These are phyloP conservation scores for Glycine tomentella DNA, from an alignment of 306 rosid species.

Conservation along the genomic window DNA sequence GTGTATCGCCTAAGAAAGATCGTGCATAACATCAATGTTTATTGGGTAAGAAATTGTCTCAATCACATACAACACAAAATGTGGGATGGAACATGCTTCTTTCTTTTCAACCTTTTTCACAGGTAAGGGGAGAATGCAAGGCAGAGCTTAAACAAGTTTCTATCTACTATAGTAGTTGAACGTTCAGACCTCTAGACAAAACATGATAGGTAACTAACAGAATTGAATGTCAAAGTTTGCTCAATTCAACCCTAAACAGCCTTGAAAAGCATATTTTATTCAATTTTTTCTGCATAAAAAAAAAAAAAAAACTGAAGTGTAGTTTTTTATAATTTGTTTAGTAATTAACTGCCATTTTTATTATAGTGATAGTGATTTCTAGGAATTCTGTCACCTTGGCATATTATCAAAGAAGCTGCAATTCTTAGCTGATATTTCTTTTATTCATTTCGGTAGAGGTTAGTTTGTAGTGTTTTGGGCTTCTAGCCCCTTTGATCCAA, in stretches of 20 bases:
- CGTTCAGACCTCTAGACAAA: background rate
- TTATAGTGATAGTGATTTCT: background rate
- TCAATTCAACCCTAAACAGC: background rate
- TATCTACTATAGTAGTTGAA: background rate
- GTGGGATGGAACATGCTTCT: background rate
- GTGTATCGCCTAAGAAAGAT: background rate
- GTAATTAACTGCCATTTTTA: background rate
- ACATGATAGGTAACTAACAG: background rate
- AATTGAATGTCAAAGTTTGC: background rate
- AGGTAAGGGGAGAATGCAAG: background rate
- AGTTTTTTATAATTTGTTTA: background rate
- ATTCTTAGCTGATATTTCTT: too few species aligned
- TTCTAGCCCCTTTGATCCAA: too few species aligned
- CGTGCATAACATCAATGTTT: background rate
- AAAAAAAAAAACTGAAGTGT: background rate
- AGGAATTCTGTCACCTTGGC: background rate
- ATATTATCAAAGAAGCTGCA: background rate
- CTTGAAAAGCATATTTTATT: background rate
- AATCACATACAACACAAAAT: constrained; percentile 13
- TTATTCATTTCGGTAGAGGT: too few species aligned
- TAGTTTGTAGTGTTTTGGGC: too few species aligned
- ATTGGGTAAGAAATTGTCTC: background rate
- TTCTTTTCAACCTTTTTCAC: background rate
- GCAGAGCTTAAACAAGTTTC: background rate
- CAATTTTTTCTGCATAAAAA: background rate